phyloP scores from a whole-genome alignment of 768 basidiomycete species.

The Hydnum rufescens region DNA sequence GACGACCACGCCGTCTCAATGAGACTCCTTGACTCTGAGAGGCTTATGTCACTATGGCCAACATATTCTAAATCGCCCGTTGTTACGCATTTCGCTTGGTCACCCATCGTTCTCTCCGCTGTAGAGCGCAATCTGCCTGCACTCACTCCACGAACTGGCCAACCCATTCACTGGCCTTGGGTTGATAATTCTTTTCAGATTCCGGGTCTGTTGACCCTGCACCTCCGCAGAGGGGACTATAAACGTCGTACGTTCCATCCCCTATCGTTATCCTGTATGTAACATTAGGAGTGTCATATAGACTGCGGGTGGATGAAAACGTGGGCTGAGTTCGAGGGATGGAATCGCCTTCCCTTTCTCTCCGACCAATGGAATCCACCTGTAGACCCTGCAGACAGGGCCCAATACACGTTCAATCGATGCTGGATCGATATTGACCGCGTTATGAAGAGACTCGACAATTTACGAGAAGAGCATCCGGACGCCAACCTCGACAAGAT shows the following conservation, averaged over 20 bases:
- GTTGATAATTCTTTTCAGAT: neutral
- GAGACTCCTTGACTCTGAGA: conserved; percentile 20
- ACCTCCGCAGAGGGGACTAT: conserved; percentile 9
- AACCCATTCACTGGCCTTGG: neutral
- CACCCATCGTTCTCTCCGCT: conserved; percentile 33
- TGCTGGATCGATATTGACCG: conserved; percentile 1
- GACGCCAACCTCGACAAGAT: conserved; percentile 24
- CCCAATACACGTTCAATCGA: neutral
- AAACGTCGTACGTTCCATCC: neutral
- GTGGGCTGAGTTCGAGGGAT: conserved; percentile 27
- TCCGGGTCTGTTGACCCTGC: conserved; percentile 7
- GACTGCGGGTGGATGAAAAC: conserved; percentile 27
- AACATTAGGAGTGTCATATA: neutral
- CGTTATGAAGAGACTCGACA: conserved; percentile 25
- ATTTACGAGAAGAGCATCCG: conserved; percentile 20
- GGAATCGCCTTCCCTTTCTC: conserved; percentile 33
- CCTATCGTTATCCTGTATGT: neutral
- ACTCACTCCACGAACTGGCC: conserved; percentile 14
- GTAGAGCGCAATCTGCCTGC: conserved; percentile 28
- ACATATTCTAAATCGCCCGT: conserved; percentile 26
- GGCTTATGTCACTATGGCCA: conserved; percentile 28
- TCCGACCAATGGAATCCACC: conserved; percentile 25
- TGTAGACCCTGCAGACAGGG: conserved; percentile 11
- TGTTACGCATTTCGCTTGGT: conserved; percentile 35
- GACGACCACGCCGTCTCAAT: too few relatives aligned